Percentiles rank a stretch among this genome's conserved stretches.
Conservation (phyloP, 2,329 filamentous ascomycete genomes). For the Coniochaeta sp. region DNA sequence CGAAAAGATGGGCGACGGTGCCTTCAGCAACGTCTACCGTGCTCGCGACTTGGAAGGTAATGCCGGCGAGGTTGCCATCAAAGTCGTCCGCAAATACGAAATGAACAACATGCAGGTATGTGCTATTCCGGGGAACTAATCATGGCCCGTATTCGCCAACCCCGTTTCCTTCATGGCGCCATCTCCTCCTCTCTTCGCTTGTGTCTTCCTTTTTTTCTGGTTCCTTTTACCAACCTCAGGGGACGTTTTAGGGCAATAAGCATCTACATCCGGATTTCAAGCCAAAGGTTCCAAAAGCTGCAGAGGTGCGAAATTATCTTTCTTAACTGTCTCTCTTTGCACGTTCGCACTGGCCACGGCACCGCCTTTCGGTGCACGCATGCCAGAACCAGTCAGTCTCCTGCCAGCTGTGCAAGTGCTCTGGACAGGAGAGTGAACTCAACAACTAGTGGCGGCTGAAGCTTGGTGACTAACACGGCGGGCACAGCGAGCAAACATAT, state of each 20-base stretch:
- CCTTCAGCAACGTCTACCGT: conserved; percentile 97
- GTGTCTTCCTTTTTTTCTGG: conserved; percentile 14
- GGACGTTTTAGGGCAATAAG: conserved; percentile 67
- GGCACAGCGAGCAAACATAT: conserved; percentile 80
- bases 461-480: conserved; percentile 5
- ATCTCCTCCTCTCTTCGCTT: conserved; percentile 17
- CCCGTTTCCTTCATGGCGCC: conserved; percentile 14
- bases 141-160: conserved; percentile 13
- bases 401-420: not conserved
- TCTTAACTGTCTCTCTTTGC: conserved; percentile 20
- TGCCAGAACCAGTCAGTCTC: conserved; percentile 4
- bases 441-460: conserved; percentile 9
- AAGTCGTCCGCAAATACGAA: conserved; percentile 97
- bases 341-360: not conserved
- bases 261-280: conserved; percentile 96
- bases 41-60: conserved; percentile 68
- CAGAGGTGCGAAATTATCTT: conserved; percentile 74
- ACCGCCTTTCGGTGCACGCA: conserved; percentile 13
- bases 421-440: not conserved
- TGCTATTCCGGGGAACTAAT: conserved; percentile 20
- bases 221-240: conserved; percentile 45
- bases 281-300: conserved; percentile 79
- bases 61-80: conserved; percentile 83
- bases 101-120: conserved; percentile 99
- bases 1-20: conserved; percentile 98